Conservation (phyloP, 225 moss, liverwort and hornwort genomes). For the Polytrichum formosum region DNA sequence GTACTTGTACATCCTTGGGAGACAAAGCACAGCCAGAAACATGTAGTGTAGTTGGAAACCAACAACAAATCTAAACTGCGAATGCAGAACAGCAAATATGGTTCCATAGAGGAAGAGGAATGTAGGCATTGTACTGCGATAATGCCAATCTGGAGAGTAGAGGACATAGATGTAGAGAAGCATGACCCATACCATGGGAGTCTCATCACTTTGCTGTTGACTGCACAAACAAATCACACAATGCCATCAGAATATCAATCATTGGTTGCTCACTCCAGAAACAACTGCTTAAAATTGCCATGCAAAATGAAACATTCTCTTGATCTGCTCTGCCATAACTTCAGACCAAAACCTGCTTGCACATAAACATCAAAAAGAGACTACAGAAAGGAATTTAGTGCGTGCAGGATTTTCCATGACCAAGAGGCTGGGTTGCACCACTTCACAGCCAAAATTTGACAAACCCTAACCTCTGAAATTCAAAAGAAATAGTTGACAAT, state of each 20-base stretch:
- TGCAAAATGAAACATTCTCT: too few relatives aligned
- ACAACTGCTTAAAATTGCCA: too few relatives aligned
- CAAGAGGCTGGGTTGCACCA: too few relatives aligned
- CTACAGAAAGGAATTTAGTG: too few relatives aligned
- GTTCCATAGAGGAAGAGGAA: constrained; percentile 88
- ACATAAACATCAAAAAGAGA: too few relatives aligned
- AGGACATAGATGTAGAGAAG: constrained; percentile 96
- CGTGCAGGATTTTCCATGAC: too few relatives aligned
- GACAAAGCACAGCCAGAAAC: constrained; percentile 86
- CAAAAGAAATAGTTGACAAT: too few relatives aligned
- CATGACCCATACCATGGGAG: constrained; percentile 99
- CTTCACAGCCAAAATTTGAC: too few relatives aligned
- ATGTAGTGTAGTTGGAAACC: constrained; percentile 90
- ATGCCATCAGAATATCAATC: not conserved
- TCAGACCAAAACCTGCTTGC: too few relatives aligned
- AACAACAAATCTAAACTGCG: constrained; percentile 82
- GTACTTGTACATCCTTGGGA: constrained; percentile 98
- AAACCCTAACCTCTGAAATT: too few relatives aligned
- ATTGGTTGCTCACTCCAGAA: too few relatives aligned
- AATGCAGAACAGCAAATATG: constrained; percentile 84
- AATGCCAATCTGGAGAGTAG: constrained; percentile 98
- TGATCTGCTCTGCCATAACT: too few relatives aligned
- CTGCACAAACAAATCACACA: constrained; percentile 35
- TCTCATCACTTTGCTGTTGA: constrained; percentile 97
- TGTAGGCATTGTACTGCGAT: constrained; percentile 96